Evolutionary conservation across 2,329 filamentous ascomycete genomes (phyloP).

Genomic region (Colletotrichum lentis): DNA sequence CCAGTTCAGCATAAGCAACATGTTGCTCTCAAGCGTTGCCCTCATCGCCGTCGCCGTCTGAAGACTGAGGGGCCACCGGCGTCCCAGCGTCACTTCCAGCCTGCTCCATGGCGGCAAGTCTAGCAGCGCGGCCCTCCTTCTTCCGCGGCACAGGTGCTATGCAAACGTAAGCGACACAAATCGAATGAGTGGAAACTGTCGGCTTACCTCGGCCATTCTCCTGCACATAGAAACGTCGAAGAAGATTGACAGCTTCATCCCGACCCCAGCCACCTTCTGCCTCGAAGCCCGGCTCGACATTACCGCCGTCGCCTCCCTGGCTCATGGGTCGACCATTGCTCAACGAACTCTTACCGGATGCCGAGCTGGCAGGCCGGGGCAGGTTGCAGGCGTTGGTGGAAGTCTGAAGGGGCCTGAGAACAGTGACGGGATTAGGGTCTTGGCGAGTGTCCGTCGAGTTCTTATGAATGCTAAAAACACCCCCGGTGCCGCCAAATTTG

Average conservation of each 20-base stretch:
- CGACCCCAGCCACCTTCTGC: constrained; percentile 88
- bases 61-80: background rate
- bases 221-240: constrained; percentile 96
- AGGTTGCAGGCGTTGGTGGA: constrained; percentile 17
- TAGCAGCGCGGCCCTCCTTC: constrained; percentile 64
- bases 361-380: constrained; percentile 15
- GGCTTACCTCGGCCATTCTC: constrained; percentile 87
- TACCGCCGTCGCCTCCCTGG: constrained; percentile 65
- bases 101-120: constrained; percentile 56
- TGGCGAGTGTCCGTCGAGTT: constrained; percentile 52
- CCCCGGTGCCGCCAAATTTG: constrained; percentile 94
- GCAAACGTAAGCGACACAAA: constrained; percentile 35
- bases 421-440: constrained; percentile 2
- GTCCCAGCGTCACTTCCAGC: constrained; percentile 23
- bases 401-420: constrained; percentile 12
- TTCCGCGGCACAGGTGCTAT: constrained; percentile 61
- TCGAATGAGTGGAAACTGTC: constrained; percentile 22
- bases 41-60: constrained; percentile 5
- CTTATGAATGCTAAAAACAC: constrained; percentile 85
- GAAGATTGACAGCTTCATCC: constrained; percentile 90
- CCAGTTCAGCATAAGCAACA: too few species aligned
- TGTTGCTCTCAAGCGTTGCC: background rate
- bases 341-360: constrained; percentile 15
- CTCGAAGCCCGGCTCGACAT: constrained; percentile 80
- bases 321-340: constrained; percentile 29